Conservation (phyloP, 108 stramenopile species). For the Skeletonema potamos region DNA sequence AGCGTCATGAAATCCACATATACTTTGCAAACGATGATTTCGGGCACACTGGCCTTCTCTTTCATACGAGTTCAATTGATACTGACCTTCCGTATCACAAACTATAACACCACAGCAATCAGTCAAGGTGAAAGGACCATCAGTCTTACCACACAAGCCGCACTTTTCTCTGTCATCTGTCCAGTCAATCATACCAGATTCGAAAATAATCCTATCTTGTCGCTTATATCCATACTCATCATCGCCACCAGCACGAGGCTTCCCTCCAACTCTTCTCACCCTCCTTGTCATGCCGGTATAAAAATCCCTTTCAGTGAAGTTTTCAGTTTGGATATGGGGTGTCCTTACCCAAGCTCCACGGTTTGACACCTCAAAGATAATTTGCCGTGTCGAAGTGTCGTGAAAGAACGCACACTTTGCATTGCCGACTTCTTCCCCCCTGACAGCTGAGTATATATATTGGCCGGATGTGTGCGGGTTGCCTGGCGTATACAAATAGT, state of each 20-base stretch:
- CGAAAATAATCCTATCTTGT: background rate
- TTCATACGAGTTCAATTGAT: constrained; percentile 7
- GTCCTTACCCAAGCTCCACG: background rate
- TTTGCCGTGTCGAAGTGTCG: constrained; percentile 1
- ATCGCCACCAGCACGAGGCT: constrained; percentile 2
- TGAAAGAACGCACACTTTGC: background rate
- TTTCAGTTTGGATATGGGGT: background rate
- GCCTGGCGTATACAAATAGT: constrained; percentile 6
- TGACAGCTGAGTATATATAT: background rate
- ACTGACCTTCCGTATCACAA: constrained; percentile 11
- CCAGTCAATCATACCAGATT: constrained; percentile 11
- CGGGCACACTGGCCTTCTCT: constrained; percentile 7
- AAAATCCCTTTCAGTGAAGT: background rate
- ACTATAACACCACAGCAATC: constrained; percentile 7
- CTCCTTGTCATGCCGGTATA: background rate
- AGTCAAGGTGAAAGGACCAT: constrained; percentile 5
- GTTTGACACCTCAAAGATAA: constrained; percentile 6
- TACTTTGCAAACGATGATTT: constrained; percentile 18
- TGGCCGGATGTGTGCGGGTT: background rate
- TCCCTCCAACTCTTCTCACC: background rate
- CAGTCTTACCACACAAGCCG: constrained; percentile 10
- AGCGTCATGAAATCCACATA: constrained; percentile 6
- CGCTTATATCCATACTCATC: background rate
- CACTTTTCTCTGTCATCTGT: constrained; percentile 3
- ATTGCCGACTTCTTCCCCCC: background rate